A percentile compares a stretch with the other conserved stretches of the same genome.
These are phyloP conservation scores for Marasmius tenuissimus DNA, from an alignment of 1,284 basidiomycete genomes.

Conservation along the genomic window DNA sequence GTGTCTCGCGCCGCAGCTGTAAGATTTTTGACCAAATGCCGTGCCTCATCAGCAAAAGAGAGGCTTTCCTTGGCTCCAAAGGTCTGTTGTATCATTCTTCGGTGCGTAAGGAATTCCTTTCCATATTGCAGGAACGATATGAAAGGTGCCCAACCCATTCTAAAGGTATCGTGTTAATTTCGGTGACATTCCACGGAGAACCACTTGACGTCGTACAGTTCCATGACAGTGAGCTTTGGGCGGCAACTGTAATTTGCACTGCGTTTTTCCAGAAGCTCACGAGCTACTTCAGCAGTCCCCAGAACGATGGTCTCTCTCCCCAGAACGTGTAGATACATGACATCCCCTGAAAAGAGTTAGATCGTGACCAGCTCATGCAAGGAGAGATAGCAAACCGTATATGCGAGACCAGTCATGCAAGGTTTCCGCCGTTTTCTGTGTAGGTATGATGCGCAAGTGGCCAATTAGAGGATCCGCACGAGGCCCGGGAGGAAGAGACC, in stretches of 20 bases:
- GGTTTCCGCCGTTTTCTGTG: constrained; percentile 11
- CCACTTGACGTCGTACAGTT: constrained; percentile 7
- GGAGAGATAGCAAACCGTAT: constrained; percentile 15
- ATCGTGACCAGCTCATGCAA: constrained; percentile 6
- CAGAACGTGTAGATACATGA: neutral
- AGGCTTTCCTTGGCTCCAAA: constrained; percentile 13
- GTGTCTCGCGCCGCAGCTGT: neutral
- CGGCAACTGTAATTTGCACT: constrained; percentile 30
- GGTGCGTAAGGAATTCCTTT: constrained; percentile 18
- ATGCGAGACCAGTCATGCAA: constrained; percentile 18
- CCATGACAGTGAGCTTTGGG: too few species aligned
- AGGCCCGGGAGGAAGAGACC: constrained; percentile 19
- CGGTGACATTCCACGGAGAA: constrained; percentile 11
- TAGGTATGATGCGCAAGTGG: constrained; percentile 19
- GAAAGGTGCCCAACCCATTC: neutral
- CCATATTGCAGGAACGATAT: neutral
- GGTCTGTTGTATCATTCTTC: constrained; percentile 18
- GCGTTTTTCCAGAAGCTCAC: constrained; percentile 32
- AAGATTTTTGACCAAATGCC: constrained; percentile 15
- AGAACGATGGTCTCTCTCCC: constrained; percentile 24
- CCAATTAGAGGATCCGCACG: constrained; percentile 22
- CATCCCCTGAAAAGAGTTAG: neutral
- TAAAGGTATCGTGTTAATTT: neutral
- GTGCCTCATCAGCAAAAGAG: constrained; percentile 15
- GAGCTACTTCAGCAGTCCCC: constrained; percentile 28